Percentiles rank a stretch among this genome's conserved stretches.
phyloP scores from a whole-genome alignment of 257 asterid species.

The Paraleonurus japonicus region DNA sequence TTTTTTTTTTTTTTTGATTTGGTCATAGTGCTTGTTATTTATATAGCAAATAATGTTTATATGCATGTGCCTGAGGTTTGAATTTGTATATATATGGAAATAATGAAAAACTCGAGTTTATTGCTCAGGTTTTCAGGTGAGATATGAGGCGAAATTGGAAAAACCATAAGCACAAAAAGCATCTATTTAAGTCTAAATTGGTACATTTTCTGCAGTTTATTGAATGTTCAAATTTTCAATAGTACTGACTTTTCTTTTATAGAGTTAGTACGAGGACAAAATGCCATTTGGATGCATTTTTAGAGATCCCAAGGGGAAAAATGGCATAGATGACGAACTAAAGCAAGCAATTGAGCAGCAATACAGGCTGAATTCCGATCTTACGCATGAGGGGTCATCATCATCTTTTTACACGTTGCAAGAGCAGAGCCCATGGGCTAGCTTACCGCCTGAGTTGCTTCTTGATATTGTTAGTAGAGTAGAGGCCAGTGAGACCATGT shows the following conservation, averaged over 20 bases:
- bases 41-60: not conserved
- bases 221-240: not conserved
- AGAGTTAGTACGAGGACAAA: slow-evolving; percentile 16
- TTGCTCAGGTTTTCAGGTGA: slow-evolving; percentile 15
- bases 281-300: slow-evolving; percentile 43
- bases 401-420: slow-evolving; percentile 27
- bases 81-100: not conserved
- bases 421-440: slow-evolving; percentile 52
- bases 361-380: slow-evolving; percentile 30
- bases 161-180: not conserved
- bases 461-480: slow-evolving; percentile 53
- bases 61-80: slow-evolving; percentile 1
- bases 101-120: not conserved
- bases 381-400: slow-evolving; percentile 37
- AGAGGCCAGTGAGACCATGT: slow-evolving; percentile 45
- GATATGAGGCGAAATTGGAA: not conserved
- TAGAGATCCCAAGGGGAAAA: slow-evolving; percentile 34
- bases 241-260: not conserved
- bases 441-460: slow-evolving; percentile 57
- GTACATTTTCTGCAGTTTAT: not conserved
- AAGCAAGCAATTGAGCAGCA: slow-evolving; percentile 35
- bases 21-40: not conserved
- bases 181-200: not conserved
- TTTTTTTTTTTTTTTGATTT: not conserved
- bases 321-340: slow-evolving; percentile 28